A percentile compares a stretch with the other conserved stretches of the same genome.
Conservation (phyloP, 2,329 filamentous ascomycete genomes). For the Aureobasidium sp. region DNA sequence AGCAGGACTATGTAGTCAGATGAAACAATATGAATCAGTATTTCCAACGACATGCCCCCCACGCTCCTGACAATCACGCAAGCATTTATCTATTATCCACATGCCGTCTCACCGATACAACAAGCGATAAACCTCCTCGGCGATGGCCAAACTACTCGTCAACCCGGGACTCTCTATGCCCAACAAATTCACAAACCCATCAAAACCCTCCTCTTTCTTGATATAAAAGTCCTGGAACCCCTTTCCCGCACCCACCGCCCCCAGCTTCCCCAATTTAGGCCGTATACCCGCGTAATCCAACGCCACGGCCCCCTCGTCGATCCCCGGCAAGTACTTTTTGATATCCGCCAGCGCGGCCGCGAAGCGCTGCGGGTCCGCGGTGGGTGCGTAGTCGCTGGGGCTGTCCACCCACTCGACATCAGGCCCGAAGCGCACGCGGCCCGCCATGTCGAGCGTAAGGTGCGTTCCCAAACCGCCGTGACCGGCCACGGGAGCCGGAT, state of each 20-base stretch:
- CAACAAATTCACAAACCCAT: constrained; percentile 79
- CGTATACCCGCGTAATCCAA: constrained; percentile 88
- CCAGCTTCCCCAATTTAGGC: constrained; percentile 65
- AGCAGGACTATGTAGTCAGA: neutral
- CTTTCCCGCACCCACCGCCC: constrained; percentile 49
- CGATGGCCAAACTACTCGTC: constrained; percentile 80
- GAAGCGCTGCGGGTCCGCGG: constrained; percentile 55
- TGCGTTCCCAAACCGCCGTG: constrained; percentile 84
- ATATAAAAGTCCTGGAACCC: constrained; percentile 83
- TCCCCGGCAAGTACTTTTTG: constrained; percentile 62
- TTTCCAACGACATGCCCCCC: no score
- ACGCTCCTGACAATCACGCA: no score
- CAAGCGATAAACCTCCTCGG: constrained; percentile 58
- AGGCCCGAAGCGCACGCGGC: constrained; percentile 81
- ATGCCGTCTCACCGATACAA: constrained; percentile 43
- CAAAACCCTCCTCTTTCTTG: constrained; percentile 62
- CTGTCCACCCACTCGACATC: constrained; percentile 87
- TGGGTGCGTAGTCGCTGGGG: constrained; percentile 53
- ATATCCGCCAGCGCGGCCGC: constrained; percentile 65
- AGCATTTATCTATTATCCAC: no score
- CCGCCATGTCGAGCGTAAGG: constrained; percentile 78
- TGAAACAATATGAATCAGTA: neutral
- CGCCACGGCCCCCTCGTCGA: constrained; percentile 57
- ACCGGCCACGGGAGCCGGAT: constrained; percentile 76
- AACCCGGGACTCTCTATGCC: constrained; percentile 91